Evolutionary conservation across 2,329 filamentous ascomycete species (phyloP).

Genomic region (Beauveria medogensis): DNA sequence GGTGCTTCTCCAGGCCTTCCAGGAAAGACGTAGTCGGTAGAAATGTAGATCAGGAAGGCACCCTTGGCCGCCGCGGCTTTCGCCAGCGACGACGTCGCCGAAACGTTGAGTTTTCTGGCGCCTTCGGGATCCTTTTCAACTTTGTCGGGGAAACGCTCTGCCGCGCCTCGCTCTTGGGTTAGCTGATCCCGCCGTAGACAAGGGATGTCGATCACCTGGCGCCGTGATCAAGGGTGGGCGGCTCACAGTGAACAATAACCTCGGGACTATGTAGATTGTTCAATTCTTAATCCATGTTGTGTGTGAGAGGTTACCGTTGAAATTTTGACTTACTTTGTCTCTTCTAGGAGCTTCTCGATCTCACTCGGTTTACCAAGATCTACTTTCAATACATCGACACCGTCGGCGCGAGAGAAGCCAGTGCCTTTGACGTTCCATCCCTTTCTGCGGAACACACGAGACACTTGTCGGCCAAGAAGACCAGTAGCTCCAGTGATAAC

Average conservation of each 20-base stretch:
- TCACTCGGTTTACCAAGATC: conserved; percentile 40
- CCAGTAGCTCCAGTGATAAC: conserved; percentile 81
- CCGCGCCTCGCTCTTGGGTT: conserved; percentile 52
- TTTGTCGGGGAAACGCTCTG: conserved; percentile 80
- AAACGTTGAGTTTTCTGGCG: conserved; percentile 66
- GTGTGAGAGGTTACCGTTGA: not conserved
- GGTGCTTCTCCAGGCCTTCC: conserved; percentile 73
- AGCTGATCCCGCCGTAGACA: not conserved
- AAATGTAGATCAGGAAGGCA: conserved; percentile 67
- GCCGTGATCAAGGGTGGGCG: not conserved
- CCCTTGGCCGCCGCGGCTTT: conserved; percentile 52
- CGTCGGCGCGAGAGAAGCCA: conserved; percentile 65
- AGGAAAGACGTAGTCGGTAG: conserved; percentile 74
- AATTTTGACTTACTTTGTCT: conserved; percentile 41
- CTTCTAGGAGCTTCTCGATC: conserved; percentile 42
- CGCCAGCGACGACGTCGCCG: conserved; percentile 60
- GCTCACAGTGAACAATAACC: conserved; percentile 73
- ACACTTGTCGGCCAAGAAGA: conserved; percentile 71
- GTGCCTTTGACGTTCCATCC: conserved; percentile 64
- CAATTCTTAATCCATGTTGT: not conserved
- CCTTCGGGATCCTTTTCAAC: conserved; percentile 72
- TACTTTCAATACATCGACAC: conserved; percentile 56
- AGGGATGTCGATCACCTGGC: not conserved
- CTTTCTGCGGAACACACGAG: conserved; percentile 55
- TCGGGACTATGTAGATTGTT: conserved; percentile 46